Conservation (phyloP, 352 stramenopile genomes). For the Pythium coloratum region DNA sequence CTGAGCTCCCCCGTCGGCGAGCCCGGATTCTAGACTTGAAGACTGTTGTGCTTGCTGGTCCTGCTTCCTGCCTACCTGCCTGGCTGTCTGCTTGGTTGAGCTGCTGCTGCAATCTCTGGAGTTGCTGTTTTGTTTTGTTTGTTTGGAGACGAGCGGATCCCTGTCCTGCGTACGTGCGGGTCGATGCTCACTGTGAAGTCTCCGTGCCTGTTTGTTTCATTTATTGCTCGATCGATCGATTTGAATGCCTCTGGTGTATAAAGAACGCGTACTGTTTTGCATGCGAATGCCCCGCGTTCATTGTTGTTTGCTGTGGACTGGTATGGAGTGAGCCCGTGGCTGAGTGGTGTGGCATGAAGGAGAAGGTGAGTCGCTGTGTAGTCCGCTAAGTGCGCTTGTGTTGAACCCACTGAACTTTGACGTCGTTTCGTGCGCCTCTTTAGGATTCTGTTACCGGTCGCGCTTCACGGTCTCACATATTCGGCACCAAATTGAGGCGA, state of each 20-base stretch:
- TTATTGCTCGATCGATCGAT: slow-evolving; percentile 2
- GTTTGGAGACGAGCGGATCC: neutral
- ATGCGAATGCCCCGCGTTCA: neutral
- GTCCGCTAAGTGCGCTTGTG: slow-evolving; percentile 1
- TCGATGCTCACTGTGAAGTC: neutral
- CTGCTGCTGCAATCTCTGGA: neutral
- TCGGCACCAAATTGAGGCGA: neutral
- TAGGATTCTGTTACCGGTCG: neutral
- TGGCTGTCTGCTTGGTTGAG: neutral
- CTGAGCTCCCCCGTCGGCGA: slow-evolving; percentile 24
- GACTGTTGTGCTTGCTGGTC: neutral
- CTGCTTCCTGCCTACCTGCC: neutral
- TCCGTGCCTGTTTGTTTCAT: slow-evolving; percentile 5
- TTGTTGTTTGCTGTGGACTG: neutral
- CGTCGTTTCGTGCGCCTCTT: slow-evolving; percentile 31
- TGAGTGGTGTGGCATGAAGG: too few relatives aligned
- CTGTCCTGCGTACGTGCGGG: neutral
- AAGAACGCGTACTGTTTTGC: slow-evolving; percentile 7
- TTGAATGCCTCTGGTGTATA: neutral
- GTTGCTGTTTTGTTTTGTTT: neutral
- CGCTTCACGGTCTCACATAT: neutral
- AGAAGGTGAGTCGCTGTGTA: slow-evolving; percentile 6
- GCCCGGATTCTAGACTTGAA: slow-evolving; percentile 13
- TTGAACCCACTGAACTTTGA: slow-evolving; percentile 11
- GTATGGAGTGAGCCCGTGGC: too few relatives aligned